Evolutionary conservation across 2,329 filamentous ascomycete genomes (phyloP).

Genomic region (Cyphellophora attinorum): DNA sequence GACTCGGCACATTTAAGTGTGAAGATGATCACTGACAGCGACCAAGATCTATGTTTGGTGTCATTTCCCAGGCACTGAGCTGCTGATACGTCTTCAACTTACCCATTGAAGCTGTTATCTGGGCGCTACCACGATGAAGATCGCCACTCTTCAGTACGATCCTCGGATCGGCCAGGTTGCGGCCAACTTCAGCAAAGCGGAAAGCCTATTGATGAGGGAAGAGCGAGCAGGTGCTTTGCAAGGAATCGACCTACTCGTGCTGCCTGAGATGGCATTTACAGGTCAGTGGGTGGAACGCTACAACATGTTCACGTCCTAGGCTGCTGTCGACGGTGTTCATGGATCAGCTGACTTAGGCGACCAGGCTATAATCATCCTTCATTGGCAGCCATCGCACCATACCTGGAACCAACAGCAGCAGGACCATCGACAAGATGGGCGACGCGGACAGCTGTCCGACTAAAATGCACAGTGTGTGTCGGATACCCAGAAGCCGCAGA

Average conservation of each 20-base stretch:
- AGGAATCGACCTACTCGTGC: constrained; percentile 46
- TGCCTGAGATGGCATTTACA: constrained; percentile 55
- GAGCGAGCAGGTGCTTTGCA: constrained; percentile 18
- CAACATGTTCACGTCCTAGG: neutral
- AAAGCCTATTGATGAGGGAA: constrained; percentile 30
- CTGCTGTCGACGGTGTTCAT: no score
- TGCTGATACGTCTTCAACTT: no score
- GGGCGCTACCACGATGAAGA: constrained; percentile 26
- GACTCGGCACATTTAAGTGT: no score
- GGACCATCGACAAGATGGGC: constrained; percentile 52
- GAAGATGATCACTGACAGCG: no score
- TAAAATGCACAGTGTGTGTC: constrained; percentile 52
- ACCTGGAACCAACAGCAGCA: constrained; percentile 47
- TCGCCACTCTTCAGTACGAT: constrained; percentile 38
- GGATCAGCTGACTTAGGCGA: constrained; percentile 5
- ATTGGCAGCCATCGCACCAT: constrained; percentile 46
- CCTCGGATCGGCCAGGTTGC: constrained; percentile 33
- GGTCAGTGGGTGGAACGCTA: constrained; percentile 27
- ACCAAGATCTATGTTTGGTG: no score
- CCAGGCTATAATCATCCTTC: constrained; percentile 57
- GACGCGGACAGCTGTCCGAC: constrained; percentile 40
- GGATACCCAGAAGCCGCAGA: constrained; percentile 49
- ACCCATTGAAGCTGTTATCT: no score
- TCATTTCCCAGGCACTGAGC: no score
- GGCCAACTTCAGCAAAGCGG: constrained; percentile 34